Evolutionary conservation across 108 stramenopile species (phyloP).

Genomic region (Halocafeteria seosinensis): DNA sequence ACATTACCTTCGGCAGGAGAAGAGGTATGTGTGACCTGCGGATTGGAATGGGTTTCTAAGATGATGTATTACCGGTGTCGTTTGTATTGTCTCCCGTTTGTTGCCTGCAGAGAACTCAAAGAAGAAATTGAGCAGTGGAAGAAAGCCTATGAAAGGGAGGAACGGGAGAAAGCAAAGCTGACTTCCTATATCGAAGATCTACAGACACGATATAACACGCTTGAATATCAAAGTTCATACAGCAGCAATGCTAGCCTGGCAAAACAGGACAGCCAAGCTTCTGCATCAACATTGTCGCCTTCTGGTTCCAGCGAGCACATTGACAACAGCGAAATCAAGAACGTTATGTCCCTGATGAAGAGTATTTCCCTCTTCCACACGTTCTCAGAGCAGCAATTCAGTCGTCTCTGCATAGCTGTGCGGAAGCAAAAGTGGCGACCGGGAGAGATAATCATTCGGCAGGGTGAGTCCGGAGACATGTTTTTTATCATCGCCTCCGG

Average conservation of each 20-base stretch:
- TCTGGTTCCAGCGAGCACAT: background rate
- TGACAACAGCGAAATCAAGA: background rate
- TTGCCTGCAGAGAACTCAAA: no score
- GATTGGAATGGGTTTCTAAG: no score
- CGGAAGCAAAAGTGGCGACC: background rate
- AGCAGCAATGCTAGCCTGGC: no score
- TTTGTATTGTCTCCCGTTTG: no score
- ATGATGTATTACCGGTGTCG: no score
- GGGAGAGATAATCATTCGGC: slow-evolving; percentile 11
- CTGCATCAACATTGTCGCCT: background rate
- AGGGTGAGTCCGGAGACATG: slow-evolving; percentile 10
- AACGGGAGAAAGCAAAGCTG: background rate
- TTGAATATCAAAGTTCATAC: no score
- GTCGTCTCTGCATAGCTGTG: background rate
- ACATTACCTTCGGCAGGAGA: no score
- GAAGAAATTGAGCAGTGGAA: no score
- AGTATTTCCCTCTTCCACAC: slow-evolving; percentile 16
- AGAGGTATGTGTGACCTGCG: no score
- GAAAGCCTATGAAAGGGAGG: no score
- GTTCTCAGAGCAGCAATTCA: slow-evolving; percentile 14
- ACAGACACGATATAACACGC: no score
- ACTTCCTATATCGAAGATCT: background rate
- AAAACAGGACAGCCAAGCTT: no score
- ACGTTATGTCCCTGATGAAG: slow-evolving; percentile 12
- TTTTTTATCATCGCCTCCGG: slow-evolving; percentile 19